phyloP scores from a whole-genome alignment of 495 filamentous ascomycete species.

The Penicillium verhagenii region DNA sequence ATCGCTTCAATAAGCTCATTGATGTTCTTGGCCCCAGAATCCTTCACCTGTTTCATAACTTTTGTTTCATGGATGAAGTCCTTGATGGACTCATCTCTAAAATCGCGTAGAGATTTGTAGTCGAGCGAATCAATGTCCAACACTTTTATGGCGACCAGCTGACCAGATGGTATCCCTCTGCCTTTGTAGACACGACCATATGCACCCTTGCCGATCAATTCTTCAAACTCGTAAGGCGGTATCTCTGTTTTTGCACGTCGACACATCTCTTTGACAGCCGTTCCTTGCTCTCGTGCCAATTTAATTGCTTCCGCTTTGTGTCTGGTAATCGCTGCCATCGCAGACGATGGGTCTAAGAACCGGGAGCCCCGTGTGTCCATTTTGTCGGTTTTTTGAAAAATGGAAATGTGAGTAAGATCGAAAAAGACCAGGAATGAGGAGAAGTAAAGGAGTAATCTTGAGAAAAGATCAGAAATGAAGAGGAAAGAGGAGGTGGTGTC shows the following conservation, averaged over 20 bases:
- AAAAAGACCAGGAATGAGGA: not conserved
- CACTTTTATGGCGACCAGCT: conserved; percentile 88
- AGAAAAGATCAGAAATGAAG: no score
- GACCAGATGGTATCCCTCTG: conserved; percentile 52
- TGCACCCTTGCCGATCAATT: conserved; percentile 94
- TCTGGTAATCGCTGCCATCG: conserved; percentile 48
- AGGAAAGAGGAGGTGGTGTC: no score
- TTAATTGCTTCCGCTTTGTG: conserved; percentile 51
- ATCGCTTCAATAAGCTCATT: conserved; percentile 87
- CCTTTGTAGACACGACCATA: conserved; percentile 95
- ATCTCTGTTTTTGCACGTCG: conserved; percentile 44
- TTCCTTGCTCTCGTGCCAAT: conserved; percentile 48
- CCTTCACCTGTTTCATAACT: conserved; percentile 78
- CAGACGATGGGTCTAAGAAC: conserved; percentile 45
- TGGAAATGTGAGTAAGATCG: not conserved
- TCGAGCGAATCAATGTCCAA: conserved; percentile 91
- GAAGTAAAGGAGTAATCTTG: no score
- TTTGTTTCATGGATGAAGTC: conserved; percentile 88
- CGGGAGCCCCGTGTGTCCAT: conserved; percentile 37
- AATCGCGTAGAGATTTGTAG: conserved; percentile 61
- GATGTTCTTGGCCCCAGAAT: conserved; percentile 83
- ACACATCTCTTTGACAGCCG: conserved; percentile 49
- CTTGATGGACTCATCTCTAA: conserved; percentile 76
- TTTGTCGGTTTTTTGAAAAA: not conserved
- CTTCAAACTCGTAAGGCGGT: conserved; percentile 74